Evolutionary conservation across 805 yeast genomes (phyloP).

Genomic region (Candida pseudofarinosa): DNA sequence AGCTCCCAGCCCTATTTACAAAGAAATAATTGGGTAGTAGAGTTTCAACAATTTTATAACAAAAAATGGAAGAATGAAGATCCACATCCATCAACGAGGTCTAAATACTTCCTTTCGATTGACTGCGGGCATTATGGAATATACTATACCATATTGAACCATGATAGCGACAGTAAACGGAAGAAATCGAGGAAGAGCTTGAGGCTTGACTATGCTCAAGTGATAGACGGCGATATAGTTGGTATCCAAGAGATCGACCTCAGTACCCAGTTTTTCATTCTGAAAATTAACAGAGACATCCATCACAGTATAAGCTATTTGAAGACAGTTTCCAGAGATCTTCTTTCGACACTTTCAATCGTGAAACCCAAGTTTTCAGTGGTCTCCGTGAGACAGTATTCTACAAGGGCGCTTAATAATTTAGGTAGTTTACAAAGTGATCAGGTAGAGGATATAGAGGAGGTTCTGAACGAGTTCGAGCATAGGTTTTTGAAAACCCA

Average conservation of each 20-base stretch:
- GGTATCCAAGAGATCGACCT: slow-evolving; percentile 2
- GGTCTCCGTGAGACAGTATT: slow-evolving; percentile 3
- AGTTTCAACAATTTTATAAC: slow-evolving; percentile 8
- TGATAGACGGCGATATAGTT: not conserved
- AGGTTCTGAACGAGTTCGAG: slow-evolving; percentile 13
- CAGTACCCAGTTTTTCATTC: slow-evolving; percentile 21
- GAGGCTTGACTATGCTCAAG: not conserved
- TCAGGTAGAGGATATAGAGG: slow-evolving; percentile 1
- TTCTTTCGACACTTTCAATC: slow-evolving; percentile 19
- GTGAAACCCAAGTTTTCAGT: slow-evolving; percentile 7
- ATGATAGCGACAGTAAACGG: slow-evolving; percentile 19
- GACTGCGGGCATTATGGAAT: slow-evolving; percentile 42
- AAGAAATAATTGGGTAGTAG: slow-evolving; percentile 4
- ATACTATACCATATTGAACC: slow-evolving; percentile 36
- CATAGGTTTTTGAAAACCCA: slow-evolving; percentile 17
- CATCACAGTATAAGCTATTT: slow-evolving; percentile 22
- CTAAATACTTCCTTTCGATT: slow-evolving; percentile 21
- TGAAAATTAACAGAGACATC: slow-evolving; percentile 27
- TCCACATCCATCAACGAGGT: slow-evolving; percentile 18
- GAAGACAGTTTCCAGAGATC: slow-evolving; percentile 16
- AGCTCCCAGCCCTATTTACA: slow-evolving; percentile 14
- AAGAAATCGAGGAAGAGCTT: slow-evolving; percentile 1
- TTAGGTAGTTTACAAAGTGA: slow-evolving; percentile 1
- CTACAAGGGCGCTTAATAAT: slow-evolving; percentile 4
- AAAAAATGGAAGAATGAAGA: slow-evolving; percentile 11